Base-by-base conservation (phyloP, 768 basidiomycete genomes). In the Lentinula aciculospora region DNA sequence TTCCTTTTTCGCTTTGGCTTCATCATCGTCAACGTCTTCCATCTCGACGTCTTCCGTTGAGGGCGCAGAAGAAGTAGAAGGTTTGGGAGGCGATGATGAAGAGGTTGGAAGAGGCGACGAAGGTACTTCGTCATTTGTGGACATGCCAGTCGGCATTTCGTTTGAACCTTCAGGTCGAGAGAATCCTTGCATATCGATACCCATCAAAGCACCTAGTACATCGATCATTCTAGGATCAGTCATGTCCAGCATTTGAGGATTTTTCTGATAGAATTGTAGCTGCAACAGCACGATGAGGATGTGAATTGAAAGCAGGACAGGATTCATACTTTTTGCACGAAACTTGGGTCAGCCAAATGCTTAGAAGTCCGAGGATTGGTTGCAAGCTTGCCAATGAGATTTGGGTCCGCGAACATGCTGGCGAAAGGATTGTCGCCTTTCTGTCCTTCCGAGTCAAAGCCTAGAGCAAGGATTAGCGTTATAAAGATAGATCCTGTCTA, bases 181-280 rank as follows among this genome's bases (percentile, higher is more conserved):
- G 69, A 91, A 88, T 57, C 88, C 92, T 71, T 91, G 86, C 72
- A 98, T 82, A 72, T 98, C 93, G 63, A 98, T 80, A 32, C 93
- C 93, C 89, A 98, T 92, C 57, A 92, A 80, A 10, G 85, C 95
- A 59, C 95, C 95, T 44, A 98, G 77, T 15, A 94, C 94, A 67
- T 92, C 88, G 70, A 94, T 92, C 92, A 97, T 94, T 58, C 95
- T 83, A 34, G 95, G 85, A 71, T 98, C 95, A 60, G 83, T 74
- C 85, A 67, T 71, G 55, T 83, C 76, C 21, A 85, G 88, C 48
- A 90, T 72, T 51, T 66, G 72, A 23, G 89, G 88, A 63, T 90
- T 85, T 66, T 79, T 73, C 68, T 90, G 89, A 60, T 88, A 79
- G 68, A 80, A 59, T 72, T 82, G 77, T 32, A 92, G 71, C 86